Evolutionary conservation across 768 basidiomycete species (phyloP).

Genomic region (Amanita fuliginea): DNA sequence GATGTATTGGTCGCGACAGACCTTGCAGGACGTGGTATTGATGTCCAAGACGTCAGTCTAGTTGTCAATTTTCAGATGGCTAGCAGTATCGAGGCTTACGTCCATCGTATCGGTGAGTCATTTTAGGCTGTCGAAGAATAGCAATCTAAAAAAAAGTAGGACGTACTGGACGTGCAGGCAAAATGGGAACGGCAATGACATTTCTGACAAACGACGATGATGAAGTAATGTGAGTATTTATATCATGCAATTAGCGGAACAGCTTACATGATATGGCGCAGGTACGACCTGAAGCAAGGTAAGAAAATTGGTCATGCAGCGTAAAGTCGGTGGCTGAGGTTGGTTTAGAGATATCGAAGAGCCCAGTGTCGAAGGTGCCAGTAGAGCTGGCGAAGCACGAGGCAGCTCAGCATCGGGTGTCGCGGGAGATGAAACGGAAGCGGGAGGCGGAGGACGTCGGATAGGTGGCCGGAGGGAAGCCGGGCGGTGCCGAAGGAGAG

Average conservation of each 20-base stretch:
- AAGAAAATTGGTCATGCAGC: slow-evolving; percentile 12
- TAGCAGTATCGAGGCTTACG: slow-evolving; percentile 90
- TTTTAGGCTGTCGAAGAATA: background rate
- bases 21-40: slow-evolving; percentile 96
- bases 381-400: slow-evolving; percentile 86
- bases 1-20: slow-evolving; percentile 95
- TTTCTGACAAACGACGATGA: slow-evolving; percentile 95
- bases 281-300: slow-evolving; percentile 96
- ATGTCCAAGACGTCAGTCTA: slow-evolving; percentile 91
- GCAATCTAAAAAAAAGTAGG: slow-evolving; percentile 28
- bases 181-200: slow-evolving; percentile 86
- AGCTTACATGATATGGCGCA: slow-evolving; percentile 19
- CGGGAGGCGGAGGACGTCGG: slow-evolving; percentile 51
- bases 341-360: slow-evolving; percentile 78
- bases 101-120: slow-evolving; percentile 86
- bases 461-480: background rate
- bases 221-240: slow-evolving; percentile 77
- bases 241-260: slow-evolving; percentile 7
- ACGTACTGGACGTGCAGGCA: slow-evolving; percentile 96
- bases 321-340: background rate
- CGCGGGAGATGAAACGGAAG: slow-evolving; percentile 92
- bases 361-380: slow-evolving; percentile 84
- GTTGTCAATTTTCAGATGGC: slow-evolving; percentile 99
- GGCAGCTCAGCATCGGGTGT: slow-evolving; percentile 82
- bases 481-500: slow-evolving; percentile 9